A percentile compares a stretch with the other conserved stretches of the same genome.
These are phyloP conservation scores for Shiraia bambusicola DNA, from an alignment of 2,329 filamentous ascomycete genomes.

Conservation along the genomic window DNA sequence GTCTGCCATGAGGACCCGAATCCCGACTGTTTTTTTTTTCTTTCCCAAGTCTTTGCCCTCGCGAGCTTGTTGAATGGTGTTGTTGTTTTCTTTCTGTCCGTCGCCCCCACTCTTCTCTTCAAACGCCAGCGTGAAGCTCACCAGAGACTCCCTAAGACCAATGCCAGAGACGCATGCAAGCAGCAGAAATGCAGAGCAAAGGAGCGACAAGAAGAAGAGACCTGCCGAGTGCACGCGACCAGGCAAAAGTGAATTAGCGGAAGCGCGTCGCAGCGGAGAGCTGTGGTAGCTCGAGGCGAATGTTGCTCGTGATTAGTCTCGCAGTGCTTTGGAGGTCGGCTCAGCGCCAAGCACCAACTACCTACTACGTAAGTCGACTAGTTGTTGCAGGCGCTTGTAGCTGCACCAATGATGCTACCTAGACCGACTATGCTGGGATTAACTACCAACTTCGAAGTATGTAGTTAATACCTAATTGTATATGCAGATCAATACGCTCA, in stretches of 20 bases:
- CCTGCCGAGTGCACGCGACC: conserved; percentile 26
- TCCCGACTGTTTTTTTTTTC: conserved; percentile 50
- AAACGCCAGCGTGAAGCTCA: conserved; percentile 17
- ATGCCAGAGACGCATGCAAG: conserved; percentile 41
- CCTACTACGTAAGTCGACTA: no score
- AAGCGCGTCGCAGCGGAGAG: conserved; percentile 23
- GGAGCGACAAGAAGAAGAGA: conserved; percentile 44
- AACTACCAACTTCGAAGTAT: background rate
- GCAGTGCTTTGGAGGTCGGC: conserved; percentile 16
- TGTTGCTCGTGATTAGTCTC: conserved; percentile 15
- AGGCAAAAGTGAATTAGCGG: conserved; percentile 15
- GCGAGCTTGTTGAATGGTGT: conserved; percentile 6
- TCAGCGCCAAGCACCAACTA: conserved; percentile 20
- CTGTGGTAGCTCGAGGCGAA: conserved; percentile 13
- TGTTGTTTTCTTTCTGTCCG: conserved; percentile 6
- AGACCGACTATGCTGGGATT: background rate
- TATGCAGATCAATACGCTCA: no score
- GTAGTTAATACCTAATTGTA: no score
- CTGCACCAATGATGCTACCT: conserved; percentile 8
- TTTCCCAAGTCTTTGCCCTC: conserved; percentile 41
- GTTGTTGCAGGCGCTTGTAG: conserved; percentile 14
- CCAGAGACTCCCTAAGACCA: conserved; percentile 30
- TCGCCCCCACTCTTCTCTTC: conserved; percentile 13
- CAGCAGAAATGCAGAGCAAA: conserved; percentile 39
- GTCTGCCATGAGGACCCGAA: conserved; percentile 53